phyloP scores from a whole-genome alignment of 2,329 filamentous ascomycete species.

The Sporothrix luriei region DNA sequence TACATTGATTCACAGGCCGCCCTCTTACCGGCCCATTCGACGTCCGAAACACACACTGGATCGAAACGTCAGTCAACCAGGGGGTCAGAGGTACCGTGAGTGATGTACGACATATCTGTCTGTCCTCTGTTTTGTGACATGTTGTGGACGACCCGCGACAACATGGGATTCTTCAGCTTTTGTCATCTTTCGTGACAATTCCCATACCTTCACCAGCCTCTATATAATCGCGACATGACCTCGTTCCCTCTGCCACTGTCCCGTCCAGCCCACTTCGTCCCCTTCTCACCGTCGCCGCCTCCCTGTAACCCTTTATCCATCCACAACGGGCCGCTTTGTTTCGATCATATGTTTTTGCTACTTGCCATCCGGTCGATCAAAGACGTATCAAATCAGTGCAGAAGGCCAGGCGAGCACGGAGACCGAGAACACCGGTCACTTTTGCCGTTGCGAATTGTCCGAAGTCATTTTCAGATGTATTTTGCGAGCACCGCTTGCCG shows the following conservation, averaged over 20 bases:
- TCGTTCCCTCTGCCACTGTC: too few relatives aligned
- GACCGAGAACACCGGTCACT: not conserved
- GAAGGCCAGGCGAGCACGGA: constrained; percentile 3
- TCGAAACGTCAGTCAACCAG: constrained; percentile 30
- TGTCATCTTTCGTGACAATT: not conserved
- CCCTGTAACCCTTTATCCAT: constrained; percentile 25
- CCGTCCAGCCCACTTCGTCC: too few relatives aligned
- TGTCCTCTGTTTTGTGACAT: not conserved
- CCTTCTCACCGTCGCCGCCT: not conserved
- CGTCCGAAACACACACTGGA: constrained; percentile 34
- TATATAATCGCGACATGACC: too few relatives aligned
- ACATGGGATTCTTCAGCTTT: constrained; percentile 17
- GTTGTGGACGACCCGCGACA: not conserved
- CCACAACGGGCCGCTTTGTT: constrained; percentile 27
- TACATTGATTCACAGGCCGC: not conserved
- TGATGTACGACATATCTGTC: not conserved
- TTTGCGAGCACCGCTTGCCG: not conserved
- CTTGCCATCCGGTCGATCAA: constrained; percentile 28
- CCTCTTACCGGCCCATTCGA: constrained; percentile 31
- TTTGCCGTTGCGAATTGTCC: not conserved
- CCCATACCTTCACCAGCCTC: not conserved
- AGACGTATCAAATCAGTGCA: constrained; percentile 13
- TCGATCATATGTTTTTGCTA: constrained; percentile 13
- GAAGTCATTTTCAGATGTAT: not conserved
- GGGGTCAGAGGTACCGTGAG: not conserved